A percentile compares a stretch with the other conserved stretches of the same genome.
These are phyloP conservation scores for Blepharisma stoltei DNA, from an alignment of 73 alveolate species.

Conservation along the genomic window DNA sequence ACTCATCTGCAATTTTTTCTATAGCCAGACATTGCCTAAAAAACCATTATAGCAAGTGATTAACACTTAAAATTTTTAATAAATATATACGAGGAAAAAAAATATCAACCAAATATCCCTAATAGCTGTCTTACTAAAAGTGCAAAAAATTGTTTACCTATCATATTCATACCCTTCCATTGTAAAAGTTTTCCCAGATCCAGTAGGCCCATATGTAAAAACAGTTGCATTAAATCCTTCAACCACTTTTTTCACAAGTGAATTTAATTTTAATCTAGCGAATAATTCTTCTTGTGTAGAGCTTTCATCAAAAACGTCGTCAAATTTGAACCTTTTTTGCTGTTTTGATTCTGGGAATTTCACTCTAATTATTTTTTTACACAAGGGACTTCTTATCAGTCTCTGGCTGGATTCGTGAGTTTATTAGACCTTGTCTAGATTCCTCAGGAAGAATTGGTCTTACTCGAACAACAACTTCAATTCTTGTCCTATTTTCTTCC, in stretches of 20 bases:
- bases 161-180: slow-evolving; percentile 87
- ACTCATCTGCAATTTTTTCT: slow-evolving; percentile 91
- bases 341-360: background rate
- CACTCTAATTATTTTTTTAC: slow-evolving; percentile 17
- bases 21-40: slow-evolving; percentile 90
- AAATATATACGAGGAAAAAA: slow-evolving; percentile 50
- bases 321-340: slow-evolving; percentile 57
- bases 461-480: slow-evolving; percentile 2
- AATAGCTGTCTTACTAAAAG: slow-evolving; percentile 61
- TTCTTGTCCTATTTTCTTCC: slow-evolving; percentile 16
- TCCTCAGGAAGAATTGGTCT: background rate
- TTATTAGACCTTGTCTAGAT: background rate
- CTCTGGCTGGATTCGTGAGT: background rate
- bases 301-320: slow-evolving; percentile 68
- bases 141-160: slow-evolving; percentile 71
- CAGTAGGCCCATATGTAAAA: slow-evolving; percentile 94
- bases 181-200: slow-evolving; percentile 95
- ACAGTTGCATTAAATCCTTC: slow-evolving; percentile 93
- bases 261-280: slow-evolving; percentile 52
- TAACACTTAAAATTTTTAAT: slow-evolving; percentile 71
- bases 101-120: slow-evolving; percentile 57
- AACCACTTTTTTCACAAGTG: slow-evolving; percentile 62
- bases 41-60: slow-evolving; percentile 83
- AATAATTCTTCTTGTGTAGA: slow-evolving; percentile 65
- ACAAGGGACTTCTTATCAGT: background rate